Base-by-base conservation (phyloP, 164 flowering plant species). In the Sedum album region DNA sequence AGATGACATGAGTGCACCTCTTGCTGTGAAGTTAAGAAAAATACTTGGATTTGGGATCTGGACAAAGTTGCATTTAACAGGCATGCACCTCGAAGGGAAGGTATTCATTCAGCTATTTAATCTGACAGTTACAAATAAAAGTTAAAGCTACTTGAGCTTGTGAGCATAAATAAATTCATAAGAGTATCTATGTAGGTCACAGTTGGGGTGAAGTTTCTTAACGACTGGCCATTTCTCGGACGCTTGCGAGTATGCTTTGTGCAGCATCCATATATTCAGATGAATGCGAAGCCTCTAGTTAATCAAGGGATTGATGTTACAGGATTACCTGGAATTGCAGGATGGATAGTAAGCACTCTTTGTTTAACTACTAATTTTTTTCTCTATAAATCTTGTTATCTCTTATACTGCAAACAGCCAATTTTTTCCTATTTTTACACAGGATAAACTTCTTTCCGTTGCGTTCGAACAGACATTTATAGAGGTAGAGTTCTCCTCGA, bases 71-170 rank as follows among this genome's bases (percentile, higher is more conserved):
- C 93, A 95, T 75, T 23, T 95, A 66, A 85, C 96, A 13, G 86
- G 97, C 74, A 87, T 95, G 96, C 99, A 92, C 73, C 76, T 95
- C 39, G 99, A 95, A 80, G 99, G 97, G 70, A 95, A 89, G 97
- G 99, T 95, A 78, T 31, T 51, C 38, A 20, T 65, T n/a, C n/a
- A n/a, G n/a, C n/a, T n/a, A n/a, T n/a, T n/a, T n/a, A n/a, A n/a
- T n/a, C n/a, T n/a, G n/a, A n/a, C n/a, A n/a, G 42, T 14, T n/a
- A 65, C 42, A n/a, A 15, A 26, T 44, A 15, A 39, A 7, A 38
- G 42, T 70, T 31, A 42, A 21, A 49, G 55, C 21, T 49, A 25
- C 14, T 31, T 25, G 55, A 21, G 14, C 21, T 63, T 31, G 31
- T n/a, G n/a, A n/a, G n/a, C n/a, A n/a, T n/a, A n/a, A n/a, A n/a